Base-by-base conservation (phyloP, 495 filamentous ascomycete genomes). In the Delitschia confertaspora region DNA sequence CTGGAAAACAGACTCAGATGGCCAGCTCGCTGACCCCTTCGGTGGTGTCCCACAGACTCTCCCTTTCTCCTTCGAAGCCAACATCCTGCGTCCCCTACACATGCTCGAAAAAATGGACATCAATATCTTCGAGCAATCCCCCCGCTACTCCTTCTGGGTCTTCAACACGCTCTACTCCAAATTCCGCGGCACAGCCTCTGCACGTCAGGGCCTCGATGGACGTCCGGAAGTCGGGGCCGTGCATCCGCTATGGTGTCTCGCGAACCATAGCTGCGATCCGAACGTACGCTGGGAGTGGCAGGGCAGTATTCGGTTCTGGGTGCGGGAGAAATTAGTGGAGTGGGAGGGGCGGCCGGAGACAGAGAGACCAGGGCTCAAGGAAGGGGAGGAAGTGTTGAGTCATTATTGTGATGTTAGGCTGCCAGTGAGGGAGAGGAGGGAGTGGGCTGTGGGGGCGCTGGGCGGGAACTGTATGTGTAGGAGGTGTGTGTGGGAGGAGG, bases 241-340 rank as follows among this genome's bases (percentile, higher is more conserved):
- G 34, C 81, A 85, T 60, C 76, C 79, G 38, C 60, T 83, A 24
- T 85, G 82, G 76, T 83, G 75, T 61, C 60, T 85, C 26, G 89
- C 88, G 10, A 98, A 98, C 47, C 93, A 98, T 62, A 82, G 81
- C 47, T 98, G 91, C 62, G 78, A 93, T 60, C 91, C 91, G 8
- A 95, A 93, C 64, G 85, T 95, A 33, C 68, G 71, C 1, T 98
- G 91, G 91, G 86, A 93, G 55, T 96, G 88, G 82, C 81, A 81
- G 16, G 87, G 85, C 0, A 78, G 76, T 44, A 93, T 95, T 63
- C 76, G 76, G 8, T 81, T 95, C 55, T 59, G 64, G 31, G 71
- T 65, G 3, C 54, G 74, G 18, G 58, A 60, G 11, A 67, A 76
- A 47, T 63, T 65, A 32, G 69, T 69, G 33, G 64, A 57, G 43